phyloP scores from a whole-genome alignment of 441 rosid species.

The Populus hybrid region DNA sequence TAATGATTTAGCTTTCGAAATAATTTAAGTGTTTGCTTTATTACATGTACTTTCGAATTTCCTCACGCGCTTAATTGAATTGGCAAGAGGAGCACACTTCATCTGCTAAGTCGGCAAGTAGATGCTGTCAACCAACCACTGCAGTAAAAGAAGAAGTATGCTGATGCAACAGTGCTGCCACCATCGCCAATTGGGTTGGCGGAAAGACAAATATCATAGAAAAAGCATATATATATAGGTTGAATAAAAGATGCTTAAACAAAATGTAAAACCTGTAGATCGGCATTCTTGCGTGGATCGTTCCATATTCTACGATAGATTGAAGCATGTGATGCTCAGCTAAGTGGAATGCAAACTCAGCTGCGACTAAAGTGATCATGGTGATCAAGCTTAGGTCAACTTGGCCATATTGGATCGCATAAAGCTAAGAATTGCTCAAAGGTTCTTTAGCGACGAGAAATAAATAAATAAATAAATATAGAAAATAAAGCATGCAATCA shows the following conservation, averaged over 20 bases:
- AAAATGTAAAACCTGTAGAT: conserved; percentile 9
- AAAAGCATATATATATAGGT: conserved; percentile 28
- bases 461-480: background rate
- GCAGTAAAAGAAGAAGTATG: background rate
- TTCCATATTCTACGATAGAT: conserved; percentile 28
- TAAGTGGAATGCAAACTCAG: conserved; percentile 86
- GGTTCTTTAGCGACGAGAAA: conserved; percentile 4
- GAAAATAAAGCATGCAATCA: conserved; percentile 20
- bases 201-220: conserved; percentile 27
- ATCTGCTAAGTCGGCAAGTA: too few species aligned
- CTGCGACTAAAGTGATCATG: conserved; percentile 32
- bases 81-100: too few species aligned
- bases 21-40: too few species aligned
- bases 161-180: conserved; percentile 31
- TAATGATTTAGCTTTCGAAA: too few species aligned
- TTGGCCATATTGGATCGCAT: conserved; percentile 38
- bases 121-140: too few species aligned
- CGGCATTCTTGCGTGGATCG: conserved; percentile 31
- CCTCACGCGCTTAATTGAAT: too few species aligned
- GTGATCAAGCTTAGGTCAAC: conserved; percentile 30
- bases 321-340: conserved; percentile 55
- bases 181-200: conserved; percentile 40
- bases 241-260: conserved; percentile 16
- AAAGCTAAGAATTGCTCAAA: conserved; percentile 24
- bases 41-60: too few species aligned